Evolutionary conservation across 257 asterid genomes (phyloP).

Genomic region (Lantana camara): DNA sequence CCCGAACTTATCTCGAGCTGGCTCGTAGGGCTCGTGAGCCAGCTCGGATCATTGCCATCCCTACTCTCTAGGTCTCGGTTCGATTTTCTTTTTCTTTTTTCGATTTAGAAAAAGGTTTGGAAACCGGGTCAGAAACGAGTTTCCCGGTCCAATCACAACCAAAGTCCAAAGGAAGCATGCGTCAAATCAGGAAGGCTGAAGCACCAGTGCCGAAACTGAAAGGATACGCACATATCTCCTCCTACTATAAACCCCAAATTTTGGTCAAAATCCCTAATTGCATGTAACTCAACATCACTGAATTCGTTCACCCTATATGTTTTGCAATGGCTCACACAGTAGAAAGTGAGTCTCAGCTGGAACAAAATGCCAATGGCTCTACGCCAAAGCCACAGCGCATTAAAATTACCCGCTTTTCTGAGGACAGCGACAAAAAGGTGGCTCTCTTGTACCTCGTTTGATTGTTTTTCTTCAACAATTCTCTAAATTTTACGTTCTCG

Average conservation of each 20-base stretch:
- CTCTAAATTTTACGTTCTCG: not conserved
- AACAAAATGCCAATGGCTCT: slow-evolving; percentile 31
- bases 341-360: slow-evolving; percentile 34
- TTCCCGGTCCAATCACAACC: not conserved
- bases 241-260: slow-evolving; percentile 19
- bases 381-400: slow-evolving; percentile 43
- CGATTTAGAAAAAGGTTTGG: too few relatives aligned
- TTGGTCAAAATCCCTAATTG: slow-evolving; percentile 33
- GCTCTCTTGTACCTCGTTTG: not conserved
- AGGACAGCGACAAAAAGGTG: slow-evolving; percentile 59
- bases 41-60: too few relatives aligned
- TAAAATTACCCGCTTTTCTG: slow-evolving; percentile 53
- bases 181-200: slow-evolving; percentile 11
- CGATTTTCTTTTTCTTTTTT: too few relatives aligned
- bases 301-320: slow-evolving; percentile 13
- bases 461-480: not conserved
- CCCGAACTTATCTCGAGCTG: too few relatives aligned
- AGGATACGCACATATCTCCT: not conserved
- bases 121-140: not conserved
- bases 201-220: slow-evolving; percentile 9
- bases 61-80: too few relatives aligned
- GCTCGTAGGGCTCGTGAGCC: too few relatives aligned
- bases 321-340: slow-evolving; percentile 32
- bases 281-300: slow-evolving; percentile 3
- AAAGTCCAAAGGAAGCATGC: slow-evolving; percentile 19